Base-by-base conservation (phyloP, 148 eudicot genomes). In the Suaeda aralocaspica region DNA sequence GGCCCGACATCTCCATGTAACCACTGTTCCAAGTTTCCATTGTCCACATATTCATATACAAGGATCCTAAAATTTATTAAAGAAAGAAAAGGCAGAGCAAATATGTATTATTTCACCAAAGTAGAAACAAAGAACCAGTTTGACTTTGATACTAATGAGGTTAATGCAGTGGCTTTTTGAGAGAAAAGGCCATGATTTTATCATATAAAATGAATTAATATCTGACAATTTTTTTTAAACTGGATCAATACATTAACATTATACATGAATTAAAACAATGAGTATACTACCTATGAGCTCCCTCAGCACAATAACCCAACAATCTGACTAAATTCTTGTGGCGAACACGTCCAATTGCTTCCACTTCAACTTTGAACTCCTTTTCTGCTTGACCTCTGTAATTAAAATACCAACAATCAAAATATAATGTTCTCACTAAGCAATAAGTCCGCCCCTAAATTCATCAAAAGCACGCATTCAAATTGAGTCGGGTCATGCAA, bases 21-120 rank as follows among this genome's bases (percentile, higher is more conserved):
- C 97, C 97, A 92, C 64, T 92, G 97, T 69, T 92, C 97, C 51
- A 92, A 78, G 84, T 87, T 92, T 28, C 97, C 97, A 73, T 89
- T 92, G 79, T 92, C 83, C 4, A 92, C 91, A 71, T 84, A 92
- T 80, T 92, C 97, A 18, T 92, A 92, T 22, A 92, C 97, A 73
- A 92, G 97, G 75, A 89, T 83, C 88, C 97, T 92, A 77, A 11
- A 80, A 12, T n/a, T n/a, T n/a, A n/a, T n/a, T n/a, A n/a, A n/a
- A n/a, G n/a, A n/a, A n/a, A n/a, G n/a, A n/a, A n/a, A n/a, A n/a
- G n/a, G n/a, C n/a, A n/a, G n/a, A n/a, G n/a, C n/a, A n/a, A n/a
- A n/a, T n/a, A n/a, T n/a, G n/a, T n/a, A n/a, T n/a, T n/a, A n/a
- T n/a, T n/a, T n/a, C n/a, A n/a, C n/a, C n/a, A n/a, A n/a, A n/a